phyloP scores from a whole-genome alignment of 352 stramenopile species.

The Pilasporangium apinafurcum region DNA sequence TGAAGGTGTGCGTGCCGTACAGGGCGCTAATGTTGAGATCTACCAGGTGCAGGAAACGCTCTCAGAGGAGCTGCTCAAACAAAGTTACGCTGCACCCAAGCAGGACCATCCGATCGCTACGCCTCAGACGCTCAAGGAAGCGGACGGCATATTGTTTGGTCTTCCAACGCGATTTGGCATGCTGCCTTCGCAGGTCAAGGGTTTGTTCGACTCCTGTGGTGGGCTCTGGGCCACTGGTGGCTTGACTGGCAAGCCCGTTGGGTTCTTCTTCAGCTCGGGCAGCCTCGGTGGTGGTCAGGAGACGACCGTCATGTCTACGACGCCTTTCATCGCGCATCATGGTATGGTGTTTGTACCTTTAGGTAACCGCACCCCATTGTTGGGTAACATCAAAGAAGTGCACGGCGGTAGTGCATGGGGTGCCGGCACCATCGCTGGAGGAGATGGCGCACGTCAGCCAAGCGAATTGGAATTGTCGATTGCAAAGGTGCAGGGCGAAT shows the following conservation, averaged over 20 bases:
- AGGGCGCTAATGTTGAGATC: conserved; percentile 43
- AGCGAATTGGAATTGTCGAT: conserved; percentile 68
- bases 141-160: conserved; percentile 81
- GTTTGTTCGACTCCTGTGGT: conserved; percentile 74
- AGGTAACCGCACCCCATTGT: conserved; percentile 36
- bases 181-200: conserved; percentile 76
- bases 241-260: conserved; percentile 72
- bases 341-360: conserved; percentile 86
- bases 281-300: conserved; percentile 78
- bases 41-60: conserved; percentile 79
- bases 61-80: conserved; percentile 54
- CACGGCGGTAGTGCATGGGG: conserved; percentile 69
- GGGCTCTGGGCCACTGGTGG: conserved; percentile 63
- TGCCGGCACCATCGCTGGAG: conserved; percentile 65
- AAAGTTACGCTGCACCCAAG: conserved; percentile 68
- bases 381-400: conserved; percentile 49
- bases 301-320: conserved; percentile 65
- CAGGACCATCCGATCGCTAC: conserved; percentile 44
- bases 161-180: conserved; percentile 80
- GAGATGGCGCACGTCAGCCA: conserved; percentile 72
- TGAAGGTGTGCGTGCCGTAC: conserved; percentile 41
- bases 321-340: conserved; percentile 80
- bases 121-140: conserved; percentile 47
- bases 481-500: conserved; percentile 61
- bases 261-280: conserved; percentile 71